Conservation (phyloP, 2,329 filamentous ascomycete species). For the Amphichorda felina region DNA sequence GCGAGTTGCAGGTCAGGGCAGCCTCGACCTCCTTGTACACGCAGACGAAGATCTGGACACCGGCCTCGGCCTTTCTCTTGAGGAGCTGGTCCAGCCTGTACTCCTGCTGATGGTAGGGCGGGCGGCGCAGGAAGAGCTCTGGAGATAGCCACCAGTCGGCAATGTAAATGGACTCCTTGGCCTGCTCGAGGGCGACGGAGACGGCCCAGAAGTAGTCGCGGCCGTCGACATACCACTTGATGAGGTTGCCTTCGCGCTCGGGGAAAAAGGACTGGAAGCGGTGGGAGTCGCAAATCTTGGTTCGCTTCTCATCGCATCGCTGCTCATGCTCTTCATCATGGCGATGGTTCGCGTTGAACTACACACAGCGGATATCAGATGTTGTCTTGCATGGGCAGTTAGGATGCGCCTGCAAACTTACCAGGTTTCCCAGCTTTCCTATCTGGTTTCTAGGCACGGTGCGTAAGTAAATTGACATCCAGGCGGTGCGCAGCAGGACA, state of each 20-base stretch:
- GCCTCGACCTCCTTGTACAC: constrained; percentile 84
- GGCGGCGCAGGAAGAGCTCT: constrained; percentile 74
- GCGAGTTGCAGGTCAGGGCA: constrained; percentile 81
- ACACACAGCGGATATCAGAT: too few species aligned
- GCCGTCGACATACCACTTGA: constrained; percentile 97
- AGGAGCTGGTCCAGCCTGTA: constrained; percentile 79
- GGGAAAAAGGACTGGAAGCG: constrained; percentile 89
- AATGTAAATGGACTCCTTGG: constrained; percentile 90
- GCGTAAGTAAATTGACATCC: not conserved
- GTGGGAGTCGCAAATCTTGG: constrained; percentile 57
- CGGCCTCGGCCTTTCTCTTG: constrained; percentile 80
- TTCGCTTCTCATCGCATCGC: constrained; percentile 69
- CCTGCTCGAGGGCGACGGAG: constrained; percentile 76
- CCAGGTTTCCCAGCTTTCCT: constrained; percentile 51
- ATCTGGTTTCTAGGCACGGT: constrained; percentile 31
- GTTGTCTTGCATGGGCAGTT: not conserved
- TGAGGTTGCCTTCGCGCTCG: constrained; percentile 68
- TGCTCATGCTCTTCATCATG: constrained; percentile 92
- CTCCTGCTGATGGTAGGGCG: constrained; percentile 71
- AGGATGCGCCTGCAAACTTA: constrained; percentile 17
- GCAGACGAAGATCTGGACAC: constrained; percentile 87
- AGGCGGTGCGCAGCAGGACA: constrained; percentile 6
- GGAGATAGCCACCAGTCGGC: constrained; percentile 95
- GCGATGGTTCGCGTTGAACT: constrained; percentile 79
- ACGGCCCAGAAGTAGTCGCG: constrained; percentile 94